Base-by-base conservation (phyloP, 2,329 filamentous ascomycete genomes). In the Aspergillus neotritici region DNA sequence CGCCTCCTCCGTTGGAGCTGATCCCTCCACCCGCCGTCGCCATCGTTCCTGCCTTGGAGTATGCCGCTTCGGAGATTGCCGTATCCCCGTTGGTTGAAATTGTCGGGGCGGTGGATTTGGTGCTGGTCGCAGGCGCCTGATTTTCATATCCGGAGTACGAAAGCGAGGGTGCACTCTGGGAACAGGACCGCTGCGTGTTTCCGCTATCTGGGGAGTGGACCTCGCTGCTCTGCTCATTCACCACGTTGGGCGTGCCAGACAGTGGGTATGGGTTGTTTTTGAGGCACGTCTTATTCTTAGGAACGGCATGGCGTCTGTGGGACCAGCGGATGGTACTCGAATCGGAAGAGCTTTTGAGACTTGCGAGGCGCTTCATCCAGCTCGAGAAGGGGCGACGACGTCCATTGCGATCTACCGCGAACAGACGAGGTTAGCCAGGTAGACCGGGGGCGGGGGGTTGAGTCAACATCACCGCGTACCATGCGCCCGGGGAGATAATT, bases 361-460 rank as follows among this genome's bases (percentile, higher is more conserved):
- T 91, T 49, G 89, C 83, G 44, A 97, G 79, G 61, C 90, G 90
- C 75, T 90, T 94, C 74, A 98, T 88, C 86, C 91, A 94, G 54
- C 83, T 87, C 36, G 90, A 80, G 63, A 97, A 97, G 16, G 90
- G 91, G 51, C 87, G 82, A 56, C 89, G 84, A 53, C 88, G 85
- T 56, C 78, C 79, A 60, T 82, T 75, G 54, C 82, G 79, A 65
- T 89, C 85, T 89, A 68, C 55, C 50, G 68, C 46, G 47, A 37
- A 28, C 30, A 36, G 13, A 25, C 28, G 31, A 12, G 33, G 33
- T 47, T 30, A 49, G 44, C 30, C 34, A 37, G 33, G 17, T 17
- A 31, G 13, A n/a, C 25, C 13, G 34, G 38, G 35, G 29, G 30
- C 34, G 48, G 34, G 31, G 36, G 37, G 14, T 37, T 28, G 21